Percentiles rank a stretch among this genome's conserved stretches.
Evolutionary conservation across 2,329 filamentous ascomycete genomes (phyloP).

Genomic region (Escovopsis weberi): DNA sequence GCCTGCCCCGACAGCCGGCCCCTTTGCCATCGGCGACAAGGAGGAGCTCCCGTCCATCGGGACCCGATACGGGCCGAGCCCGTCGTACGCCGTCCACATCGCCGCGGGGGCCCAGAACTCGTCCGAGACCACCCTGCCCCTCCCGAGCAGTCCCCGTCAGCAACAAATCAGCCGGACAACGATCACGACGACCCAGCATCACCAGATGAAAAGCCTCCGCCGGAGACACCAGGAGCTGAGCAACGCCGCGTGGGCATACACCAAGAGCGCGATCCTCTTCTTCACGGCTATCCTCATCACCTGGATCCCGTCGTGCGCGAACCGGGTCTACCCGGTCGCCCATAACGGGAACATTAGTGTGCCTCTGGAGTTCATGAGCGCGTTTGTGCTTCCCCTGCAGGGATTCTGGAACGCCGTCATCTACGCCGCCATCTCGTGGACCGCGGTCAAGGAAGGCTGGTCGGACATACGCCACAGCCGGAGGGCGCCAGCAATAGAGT

Average conservation of each 20-base stretch:
- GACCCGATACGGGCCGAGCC: slow-evolving; percentile 5
- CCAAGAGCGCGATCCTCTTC: slow-evolving; percentile 56
- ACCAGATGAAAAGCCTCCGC: slow-evolving; percentile 7
- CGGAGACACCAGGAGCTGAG: slow-evolving; percentile 36
- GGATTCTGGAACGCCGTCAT: slow-evolving; percentile 77
- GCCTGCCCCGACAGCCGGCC: slow-evolving; percentile 8
- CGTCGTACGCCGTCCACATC: slow-evolving; percentile 37
- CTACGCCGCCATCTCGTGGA: slow-evolving; percentile 56
- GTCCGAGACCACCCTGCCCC: slow-evolving; percentile 14
- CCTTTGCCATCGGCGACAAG: slow-evolving; percentile 10
- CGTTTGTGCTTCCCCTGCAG: slow-evolving; percentile 64
- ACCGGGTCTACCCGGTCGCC: slow-evolving; percentile 57
- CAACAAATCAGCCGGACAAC: slow-evolving; percentile 4
- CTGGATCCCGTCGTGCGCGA: slow-evolving; percentile 65
- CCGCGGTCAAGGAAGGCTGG: slow-evolving; percentile 40
- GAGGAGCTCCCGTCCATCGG: background rate
- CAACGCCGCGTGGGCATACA: slow-evolving; percentile 53
- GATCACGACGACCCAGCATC: no score
- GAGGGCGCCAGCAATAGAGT: slow-evolving; percentile 19
- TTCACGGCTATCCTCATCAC: slow-evolving; percentile 58
- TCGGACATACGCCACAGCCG: slow-evolving; percentile 20
- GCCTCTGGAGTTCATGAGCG: slow-evolving; percentile 52
- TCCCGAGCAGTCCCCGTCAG: slow-evolving; percentile 10
- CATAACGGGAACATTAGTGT: slow-evolving; percentile 37
- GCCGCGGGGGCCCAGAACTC: slow-evolving; percentile 19